Conservation (phyloP, 768 basidiomycete species). For the Hygrocybe punicea region DNA sequence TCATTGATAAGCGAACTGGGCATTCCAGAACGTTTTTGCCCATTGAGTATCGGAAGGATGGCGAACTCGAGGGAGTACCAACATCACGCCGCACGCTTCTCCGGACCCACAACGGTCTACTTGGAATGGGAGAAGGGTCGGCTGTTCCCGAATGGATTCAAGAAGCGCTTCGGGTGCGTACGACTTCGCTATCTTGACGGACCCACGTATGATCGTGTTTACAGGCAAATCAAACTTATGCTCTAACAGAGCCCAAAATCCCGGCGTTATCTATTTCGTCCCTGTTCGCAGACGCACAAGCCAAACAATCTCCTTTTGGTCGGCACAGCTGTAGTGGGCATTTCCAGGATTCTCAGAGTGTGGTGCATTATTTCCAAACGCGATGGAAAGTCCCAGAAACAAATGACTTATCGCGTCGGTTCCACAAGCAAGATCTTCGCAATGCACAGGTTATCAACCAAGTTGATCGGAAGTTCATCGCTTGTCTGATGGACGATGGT, state of each 20-base stretch:
- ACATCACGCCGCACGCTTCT: background rate
- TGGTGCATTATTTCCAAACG: slow-evolving; percentile 14
- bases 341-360: background rate
- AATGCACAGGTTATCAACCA: slow-evolving; percentile 69
- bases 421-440: slow-evolving; percentile 53
- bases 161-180: slow-evolving; percentile 53
- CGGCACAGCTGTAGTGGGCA: slow-evolving; percentile 3
- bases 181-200: slow-evolving; percentile 10
- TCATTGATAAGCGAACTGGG: slow-evolving; percentile 67
- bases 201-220: background rate
- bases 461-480: slow-evolving; percentile 89
- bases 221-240: slow-evolving; percentile 59
- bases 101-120: background rate
- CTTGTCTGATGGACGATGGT: slow-evolving; percentile 52
- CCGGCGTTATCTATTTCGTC: slow-evolving; percentile 6
- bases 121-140: slow-evolving; percentile 14
- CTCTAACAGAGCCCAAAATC: slow-evolving; percentile 20
- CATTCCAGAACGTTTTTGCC: slow-evolving; percentile 42
- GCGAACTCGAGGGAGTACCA: background rate
- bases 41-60: background rate
- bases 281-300: background rate
- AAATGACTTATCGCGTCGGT: slow-evolving; percentile 32
- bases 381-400: slow-evolving; percentile 13
- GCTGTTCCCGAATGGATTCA: slow-evolving; percentile 61
- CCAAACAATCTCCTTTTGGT: background rate